Percentiles rank a stretch among this genome's conserved stretches.
Evolutionary conservation across 169 alveolate species (phyloP).

Genomic region (Cryptosporidium ubiquitum): DNA sequence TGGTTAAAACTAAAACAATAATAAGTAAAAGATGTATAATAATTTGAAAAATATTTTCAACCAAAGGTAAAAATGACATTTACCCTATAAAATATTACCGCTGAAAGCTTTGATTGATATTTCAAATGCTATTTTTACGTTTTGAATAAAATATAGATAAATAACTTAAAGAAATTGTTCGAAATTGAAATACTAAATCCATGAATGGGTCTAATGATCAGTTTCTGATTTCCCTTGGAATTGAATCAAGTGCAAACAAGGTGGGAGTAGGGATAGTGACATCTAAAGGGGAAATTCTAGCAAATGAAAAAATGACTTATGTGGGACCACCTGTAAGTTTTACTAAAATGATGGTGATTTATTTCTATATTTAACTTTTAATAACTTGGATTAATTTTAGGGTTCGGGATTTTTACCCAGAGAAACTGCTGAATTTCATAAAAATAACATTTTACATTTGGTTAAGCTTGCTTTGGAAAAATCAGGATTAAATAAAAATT

Average conservation of each 20-base stretch:
- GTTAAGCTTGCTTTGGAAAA: conserved; percentile 88
- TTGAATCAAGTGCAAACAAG: conserved; percentile 98
- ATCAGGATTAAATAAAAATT: conserved; percentile 87
- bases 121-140: not conserved
- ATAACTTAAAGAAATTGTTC: not conserved
- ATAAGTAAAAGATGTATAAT: not conserved
- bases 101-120: not conserved
- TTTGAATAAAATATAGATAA: not conserved
- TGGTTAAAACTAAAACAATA: not conserved
- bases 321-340: conserved; percentile 95
- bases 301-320: conserved; percentile 95
- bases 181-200: not conserved
- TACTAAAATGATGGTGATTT: not conserved
- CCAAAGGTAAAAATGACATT: not conserved
- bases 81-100: not conserved
- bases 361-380: not conserved
- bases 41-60: not conserved
- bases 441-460: conserved; percentile 88
- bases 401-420: conserved; percentile 98
- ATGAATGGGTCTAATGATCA: conserved; percentile 40
- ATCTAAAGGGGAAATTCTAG: conserved; percentile 91
- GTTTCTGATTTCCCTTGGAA: conserved; percentile 87
- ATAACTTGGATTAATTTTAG: not conserved
- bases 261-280: conserved; percentile 96
- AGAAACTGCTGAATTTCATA: conserved; percentile 96